These are phyloP conservation scores for Penicillium argentinense DNA, from an alignment of 495 filamentous ascomycete genomes.

Conservation along the genomic window DNA sequence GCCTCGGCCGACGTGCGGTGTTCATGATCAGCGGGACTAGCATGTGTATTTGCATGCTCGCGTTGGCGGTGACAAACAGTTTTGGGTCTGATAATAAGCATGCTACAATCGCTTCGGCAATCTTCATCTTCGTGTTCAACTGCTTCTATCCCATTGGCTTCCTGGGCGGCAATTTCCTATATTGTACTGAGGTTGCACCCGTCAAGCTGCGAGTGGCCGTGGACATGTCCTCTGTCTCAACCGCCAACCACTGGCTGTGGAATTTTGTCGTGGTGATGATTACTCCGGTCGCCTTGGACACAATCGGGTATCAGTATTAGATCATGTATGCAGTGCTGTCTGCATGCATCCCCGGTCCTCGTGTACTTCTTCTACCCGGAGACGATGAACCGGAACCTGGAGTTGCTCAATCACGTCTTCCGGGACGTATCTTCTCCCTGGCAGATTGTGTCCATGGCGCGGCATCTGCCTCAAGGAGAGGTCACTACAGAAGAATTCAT, in stretches of 20 bases:
- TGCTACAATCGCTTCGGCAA: constrained; percentile 35
- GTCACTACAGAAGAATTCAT: constrained; percentile 6
- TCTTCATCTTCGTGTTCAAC: constrained; percentile 58
- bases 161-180: constrained; percentile 55
- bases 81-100: constrained; percentile 31
- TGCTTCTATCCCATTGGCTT: constrained; percentile 57
- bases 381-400: constrained; percentile 30
- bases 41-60: constrained; percentile 33
- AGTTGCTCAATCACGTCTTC: constrained; percentile 22
- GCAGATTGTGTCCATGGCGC: constrained; percentile 25
- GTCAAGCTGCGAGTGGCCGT: constrained; percentile 46
- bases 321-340: constrained; percentile 50
- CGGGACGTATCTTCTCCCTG: constrained; percentile 14
- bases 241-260: constrained; percentile 52
- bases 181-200: constrained; percentile 56
- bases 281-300: constrained; percentile 53
- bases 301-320: constrained; percentile 54
- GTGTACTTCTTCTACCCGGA: constrained; percentile 69
- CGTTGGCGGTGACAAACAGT: constrained; percentile 41
- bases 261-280: constrained; percentile 53
- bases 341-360: constrained; percentile 31
- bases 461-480: constrained; percentile 22
- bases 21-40: constrained; percentile 49
- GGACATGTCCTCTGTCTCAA: constrained; percentile 49
- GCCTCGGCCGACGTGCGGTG: constrained; percentile 46